Evolutionary conservation across 345 rosid genomes (phyloP), one percentile per base, ranked within the genome.

Genomic region (Sonneratia caseolaris): DNA sequence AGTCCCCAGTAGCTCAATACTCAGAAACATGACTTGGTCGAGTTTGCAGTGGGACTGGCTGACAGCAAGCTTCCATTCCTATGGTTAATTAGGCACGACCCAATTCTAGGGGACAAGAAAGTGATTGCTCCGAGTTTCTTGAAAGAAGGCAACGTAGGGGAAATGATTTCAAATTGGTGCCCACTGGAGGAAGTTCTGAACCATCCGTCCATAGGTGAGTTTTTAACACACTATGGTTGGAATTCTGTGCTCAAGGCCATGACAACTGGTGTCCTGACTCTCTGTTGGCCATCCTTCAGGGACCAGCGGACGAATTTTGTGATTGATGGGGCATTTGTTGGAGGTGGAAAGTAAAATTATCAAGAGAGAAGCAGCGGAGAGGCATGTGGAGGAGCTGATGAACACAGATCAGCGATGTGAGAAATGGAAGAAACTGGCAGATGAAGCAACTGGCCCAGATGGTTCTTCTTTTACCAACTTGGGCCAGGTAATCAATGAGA

Each of bases 181-280:
- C 83, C 90, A 0, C 88, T 84, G 6, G 86, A 81, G 62, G 68
- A 82, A 70, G 88, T 88, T 16, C 76, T 88, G 22, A 76, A 65
- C 36, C 92, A 86, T 74, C 81, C 83, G 3, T 68, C 86, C 0
- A 6, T 83, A 0, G 86, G 86, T 37, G 87, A 80, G 32, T 83
- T 88, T 37, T 70, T 88, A 38, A 88, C 86, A 0, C 87, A 86
- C 21, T 72, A 74, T 14, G 87, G 92, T 5, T 86, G 92, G 86
- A 88, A 86, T 64, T 88, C 92, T 0, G 83, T 73, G 10, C 5
- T 84, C 0, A 90, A 86, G 70, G 84, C 88, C 16, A 75, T 88
- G 1, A 64, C 74, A 0, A 10, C 71, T 0, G 87, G 90, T 11
- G 83, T 84, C 69, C 86, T 85, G 0, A 83, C 84, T 90, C 55